Evolutionary conservation across 2,329 filamentous ascomycete genomes (phyloP).

Genomic region (Hypoxylon sp.): DNA sequence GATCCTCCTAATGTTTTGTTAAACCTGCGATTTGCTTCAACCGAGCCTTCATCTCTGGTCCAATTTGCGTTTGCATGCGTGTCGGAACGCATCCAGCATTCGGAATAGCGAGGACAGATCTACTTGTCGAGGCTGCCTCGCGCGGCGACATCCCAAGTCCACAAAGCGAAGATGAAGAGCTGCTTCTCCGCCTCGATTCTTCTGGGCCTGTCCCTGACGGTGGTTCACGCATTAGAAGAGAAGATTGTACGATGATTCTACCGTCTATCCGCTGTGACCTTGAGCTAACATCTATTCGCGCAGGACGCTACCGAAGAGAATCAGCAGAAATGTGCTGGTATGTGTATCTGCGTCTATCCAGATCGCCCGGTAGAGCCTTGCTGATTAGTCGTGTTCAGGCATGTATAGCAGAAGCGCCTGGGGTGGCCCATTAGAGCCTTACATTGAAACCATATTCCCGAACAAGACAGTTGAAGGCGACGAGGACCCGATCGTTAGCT

Average conservation of each 20-base stretch:
- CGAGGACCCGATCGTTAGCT: constrained; percentile 80
- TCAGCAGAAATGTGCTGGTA: constrained; percentile 81
- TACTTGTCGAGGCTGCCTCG: constrained; percentile 49
- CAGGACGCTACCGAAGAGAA: constrained; percentile 83
- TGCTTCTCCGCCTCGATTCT: constrained; percentile 63
- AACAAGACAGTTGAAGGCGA: constrained; percentile 69
- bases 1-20: constrained; percentile 19
- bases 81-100: constrained; percentile 8
- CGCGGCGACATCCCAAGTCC: constrained; percentile 42
- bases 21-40: constrained; percentile 12
- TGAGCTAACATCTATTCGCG: constrained; percentile 33
- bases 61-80: constrained; percentile 13
- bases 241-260: constrained; percentile 61
- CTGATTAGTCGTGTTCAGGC: constrained; percentile 62
- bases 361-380: constrained; percentile 14
- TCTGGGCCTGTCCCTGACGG: constrained; percentile 67
- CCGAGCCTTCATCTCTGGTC: background rate
- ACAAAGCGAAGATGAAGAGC: constrained; percentile 64
- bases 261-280: constrained; percentile 2
- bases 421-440: constrained; percentile 89
- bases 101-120: constrained; percentile 42
- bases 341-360: constrained; percentile 37
- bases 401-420: constrained; percentile 94
- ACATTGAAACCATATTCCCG: constrained; percentile 86
- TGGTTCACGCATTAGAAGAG: constrained; percentile 68